These are phyloP conservation scores for Saccharomycopsis amapae DNA, from an alignment of 805 yeast genomes.

Conservation along the genomic window DNA sequence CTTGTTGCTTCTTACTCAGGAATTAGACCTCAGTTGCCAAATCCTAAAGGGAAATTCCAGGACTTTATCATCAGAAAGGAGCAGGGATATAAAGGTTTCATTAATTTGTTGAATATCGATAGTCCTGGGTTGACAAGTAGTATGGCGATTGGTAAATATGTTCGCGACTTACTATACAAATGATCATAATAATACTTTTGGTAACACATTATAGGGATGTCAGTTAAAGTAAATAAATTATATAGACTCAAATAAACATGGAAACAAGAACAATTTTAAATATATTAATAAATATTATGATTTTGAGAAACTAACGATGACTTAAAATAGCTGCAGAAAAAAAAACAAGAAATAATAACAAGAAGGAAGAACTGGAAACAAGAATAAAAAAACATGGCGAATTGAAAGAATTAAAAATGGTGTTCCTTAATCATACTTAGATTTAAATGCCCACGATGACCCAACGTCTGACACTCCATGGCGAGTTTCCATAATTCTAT, in stretches of 20 bases:
- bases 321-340: neutral
- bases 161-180: conserved; percentile 25
- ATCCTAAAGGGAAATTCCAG: conserved; percentile 43
- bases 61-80: conserved; percentile 74
- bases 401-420: neutral
- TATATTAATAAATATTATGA: neutral
- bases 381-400: neutral
- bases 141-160: conserved; percentile 77
- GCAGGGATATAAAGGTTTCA: conserved; percentile 66
- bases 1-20: conserved; percentile 70
- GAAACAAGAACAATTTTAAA: neutral
- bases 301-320: neutral
- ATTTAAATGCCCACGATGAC: conserved; percentile 20
- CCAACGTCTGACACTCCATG: conserved; percentile 19
- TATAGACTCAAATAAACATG: neutral
- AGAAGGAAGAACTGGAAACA: neutral
- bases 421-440: conserved; percentile 16
- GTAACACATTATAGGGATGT: neutral
- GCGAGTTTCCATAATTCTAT: conserved; percentile 18
- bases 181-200: neutral
- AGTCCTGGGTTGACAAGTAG: conserved; percentile 85
- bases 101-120: conserved; percentile 77
- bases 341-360: neutral
- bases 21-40: conserved; percentile 69
- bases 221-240: no score